Percentiles rank a stretch among this genome's conserved stretches.
Conservation (phyloP, 306 rosid species). For the Senna tora region DNA sequence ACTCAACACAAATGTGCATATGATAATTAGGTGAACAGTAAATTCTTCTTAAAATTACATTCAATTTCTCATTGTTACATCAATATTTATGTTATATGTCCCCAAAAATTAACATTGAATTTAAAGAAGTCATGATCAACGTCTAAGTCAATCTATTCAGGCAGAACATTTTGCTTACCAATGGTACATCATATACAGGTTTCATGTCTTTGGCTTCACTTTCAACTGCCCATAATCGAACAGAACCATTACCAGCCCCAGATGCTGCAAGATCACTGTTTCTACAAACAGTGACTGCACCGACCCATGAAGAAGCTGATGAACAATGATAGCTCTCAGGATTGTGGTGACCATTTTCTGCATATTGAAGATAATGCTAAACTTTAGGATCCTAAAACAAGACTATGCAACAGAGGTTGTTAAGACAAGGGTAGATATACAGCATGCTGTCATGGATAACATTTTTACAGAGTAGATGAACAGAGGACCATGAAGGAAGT, state of each 20-base stretch:
- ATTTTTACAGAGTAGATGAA: neutral
- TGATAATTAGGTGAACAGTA: neutral
- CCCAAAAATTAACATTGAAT: neutral
- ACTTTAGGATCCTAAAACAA: constrained; percentile 33
- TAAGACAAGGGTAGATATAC: neutral
- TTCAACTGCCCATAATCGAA: constrained; percentile 73
- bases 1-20: constrained; percentile 17
- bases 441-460: neutral
- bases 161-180: constrained; percentile 64
- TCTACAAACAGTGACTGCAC: constrained; percentile 76
- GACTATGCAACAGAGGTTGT: constrained; percentile 5
- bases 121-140: constrained; percentile 17
- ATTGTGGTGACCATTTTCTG: constrained; percentile 65
- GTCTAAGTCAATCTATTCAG: too few species aligned
- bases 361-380: constrained; percentile 36
- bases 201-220: constrained; percentile 66
- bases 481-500: neutral
- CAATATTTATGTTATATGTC: constrained; percentile 1
- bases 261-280: constrained; percentile 94
- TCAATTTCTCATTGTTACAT: neutral
- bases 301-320: constrained; percentile 79
- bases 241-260: constrained; percentile 91
- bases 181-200: constrained; percentile 62
- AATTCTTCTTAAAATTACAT: neutral
- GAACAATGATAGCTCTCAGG: constrained; percentile 46